These are phyloP conservation scores for Ogataea pilisensis DNA, from an alignment of 805 yeast genomes.

Conservation along the genomic window DNA sequence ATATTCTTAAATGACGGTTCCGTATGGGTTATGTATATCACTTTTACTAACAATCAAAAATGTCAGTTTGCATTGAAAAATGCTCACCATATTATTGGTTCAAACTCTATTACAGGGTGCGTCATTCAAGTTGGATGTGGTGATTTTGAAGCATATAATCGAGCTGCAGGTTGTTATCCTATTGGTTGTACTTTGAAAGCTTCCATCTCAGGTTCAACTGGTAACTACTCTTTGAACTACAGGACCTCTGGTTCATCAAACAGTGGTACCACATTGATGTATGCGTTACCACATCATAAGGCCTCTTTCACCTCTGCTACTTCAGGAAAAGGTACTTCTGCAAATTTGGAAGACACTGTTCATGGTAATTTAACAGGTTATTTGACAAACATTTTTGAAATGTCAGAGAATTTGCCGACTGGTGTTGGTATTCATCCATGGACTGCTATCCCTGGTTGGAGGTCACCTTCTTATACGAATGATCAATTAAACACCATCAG, in stretches of 20 bases:
- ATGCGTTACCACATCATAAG: slow-evolving; percentile 51
- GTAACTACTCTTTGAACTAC: slow-evolving; percentile 42
- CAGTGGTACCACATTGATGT: slow-evolving; percentile 40
- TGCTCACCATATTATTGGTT: slow-evolving; percentile 37
- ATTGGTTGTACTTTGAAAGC: slow-evolving; percentile 43
- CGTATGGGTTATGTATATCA: slow-evolving; percentile 62
- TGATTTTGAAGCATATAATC: slow-evolving; percentile 44
- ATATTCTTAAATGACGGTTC: slow-evolving; percentile 48
- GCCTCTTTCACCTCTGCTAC: slow-evolving; percentile 33
- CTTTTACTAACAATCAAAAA: slow-evolving; percentile 38
- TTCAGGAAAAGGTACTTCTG: slow-evolving; percentile 28
- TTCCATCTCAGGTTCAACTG: slow-evolving; percentile 33
- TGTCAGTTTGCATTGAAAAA: slow-evolving; percentile 25
- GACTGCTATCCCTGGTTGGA: slow-evolving; percentile 40
- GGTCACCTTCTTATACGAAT: slow-evolving; percentile 17
- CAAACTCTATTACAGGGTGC: slow-evolving; percentile 42
- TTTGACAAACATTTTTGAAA: slow-evolving; percentile 36
- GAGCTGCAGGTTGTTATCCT: slow-evolving; percentile 61
- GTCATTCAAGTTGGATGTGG: slow-evolving; percentile 59
- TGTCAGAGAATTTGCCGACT: slow-evolving; percentile 41
- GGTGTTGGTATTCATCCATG: slow-evolving; percentile 50
- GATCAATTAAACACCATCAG: slow-evolving; percentile 19
- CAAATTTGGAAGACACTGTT: slow-evolving; percentile 44
- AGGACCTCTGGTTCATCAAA: slow-evolving; percentile 42
- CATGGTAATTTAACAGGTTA: slow-evolving; percentile 47